Evolutionary conservation across 1,284 basidiomycete genomes (phyloP), one percentile per base, ranked within the genome.

Genomic region (Lignosus rhinocerotis): DNA sequence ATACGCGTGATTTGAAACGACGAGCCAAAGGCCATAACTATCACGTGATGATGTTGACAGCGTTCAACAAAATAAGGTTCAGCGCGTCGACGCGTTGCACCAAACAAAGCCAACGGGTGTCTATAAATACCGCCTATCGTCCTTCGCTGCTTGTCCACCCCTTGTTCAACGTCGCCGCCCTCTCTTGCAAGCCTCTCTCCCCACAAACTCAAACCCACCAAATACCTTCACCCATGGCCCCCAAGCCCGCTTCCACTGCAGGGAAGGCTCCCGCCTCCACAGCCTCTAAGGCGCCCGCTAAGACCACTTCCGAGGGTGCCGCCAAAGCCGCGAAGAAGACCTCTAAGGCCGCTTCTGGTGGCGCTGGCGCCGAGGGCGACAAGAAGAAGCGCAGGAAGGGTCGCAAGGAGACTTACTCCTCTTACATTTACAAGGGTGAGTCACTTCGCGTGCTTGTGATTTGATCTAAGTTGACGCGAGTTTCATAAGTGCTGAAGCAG

Each of bases 351-450:
- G 83, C 85, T 4, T 77, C 80, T 10, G 42, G 58, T 21, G 51
- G 51, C 38, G 51, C 51, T 3, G 59, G 54, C 16, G 78, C 81
- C 60, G 83, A 81, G 47, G 84, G 81, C 63, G 88, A 86, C 61
- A 86, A 92, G 73, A 94, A 95, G 89, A 94, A 94, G 88, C 82
- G 90, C 77, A 91, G 89, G 82, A 95, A 94, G 82, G 75, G 87
- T 63, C 81, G 90, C 76, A 93, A 91, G 85, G 93, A 95, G 80
- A 94, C 93, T 21, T 95, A 94, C 82, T 91, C 90, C 53, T 94
- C 93, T 3, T 96, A 96, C 81, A 94, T 96, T 76, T 95, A 95
- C 85, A 95, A 94, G 76, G 90, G 90, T 90, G 53, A 55, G 82
- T 73, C 32, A 14, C 76, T 76, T 43, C 14, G 43, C n/a, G 6